These are phyloP conservation scores for Hypoxylon sp. DNA, from an alignment of 2,329 filamentous ascomycete genomes.

Conservation along the genomic window DNA sequence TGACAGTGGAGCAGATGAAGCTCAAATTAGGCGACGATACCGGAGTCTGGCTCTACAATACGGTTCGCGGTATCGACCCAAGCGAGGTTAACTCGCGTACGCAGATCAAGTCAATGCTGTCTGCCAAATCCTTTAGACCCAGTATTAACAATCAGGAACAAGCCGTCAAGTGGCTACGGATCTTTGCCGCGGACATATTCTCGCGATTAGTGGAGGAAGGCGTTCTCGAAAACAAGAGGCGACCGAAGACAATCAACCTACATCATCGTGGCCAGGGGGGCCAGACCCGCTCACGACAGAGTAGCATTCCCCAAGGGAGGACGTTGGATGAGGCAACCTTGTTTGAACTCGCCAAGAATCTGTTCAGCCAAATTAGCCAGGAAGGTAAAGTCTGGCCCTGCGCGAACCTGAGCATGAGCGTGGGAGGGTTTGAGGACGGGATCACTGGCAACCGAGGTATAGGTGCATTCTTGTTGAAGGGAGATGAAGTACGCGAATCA, in stretches of 20 bases:
- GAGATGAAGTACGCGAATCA: conserved; percentile 73
- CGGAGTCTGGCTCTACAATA: conserved; percentile 86
- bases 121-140: conserved; percentile 93
- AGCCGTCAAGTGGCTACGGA: conserved; percentile 86
- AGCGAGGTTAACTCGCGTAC: conserved; percentile 93
- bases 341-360: conserved; percentile 80
- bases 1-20: conserved; percentile 83
- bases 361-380: conserved; percentile 82
- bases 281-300: conserved; percentile 81
- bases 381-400: conserved; percentile 92
- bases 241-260: conserved; percentile 87
- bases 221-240: conserved; percentile 86
- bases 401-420: conserved; percentile 87
- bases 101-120: conserved; percentile 97
- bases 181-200: conserved; percentile 93
- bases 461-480: conserved; percentile 85
- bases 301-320: conserved; percentile 82
- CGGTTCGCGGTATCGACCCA: conserved; percentile 86
- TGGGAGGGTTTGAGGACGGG: conserved; percentile 93
- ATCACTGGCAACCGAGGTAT: conserved; percentile 88
- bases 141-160: conserved; percentile 84
- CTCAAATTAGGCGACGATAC: conserved; percentile 86
- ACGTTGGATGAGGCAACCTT: conserved; percentile 79
- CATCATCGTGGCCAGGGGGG: conserved; percentile 79
- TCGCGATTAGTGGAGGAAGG: conserved; percentile 92